Evolutionary conservation across 2,329 filamentous ascomycete species (phyloP).

Genomic region (Nannizziopsis barbatae): DNA sequence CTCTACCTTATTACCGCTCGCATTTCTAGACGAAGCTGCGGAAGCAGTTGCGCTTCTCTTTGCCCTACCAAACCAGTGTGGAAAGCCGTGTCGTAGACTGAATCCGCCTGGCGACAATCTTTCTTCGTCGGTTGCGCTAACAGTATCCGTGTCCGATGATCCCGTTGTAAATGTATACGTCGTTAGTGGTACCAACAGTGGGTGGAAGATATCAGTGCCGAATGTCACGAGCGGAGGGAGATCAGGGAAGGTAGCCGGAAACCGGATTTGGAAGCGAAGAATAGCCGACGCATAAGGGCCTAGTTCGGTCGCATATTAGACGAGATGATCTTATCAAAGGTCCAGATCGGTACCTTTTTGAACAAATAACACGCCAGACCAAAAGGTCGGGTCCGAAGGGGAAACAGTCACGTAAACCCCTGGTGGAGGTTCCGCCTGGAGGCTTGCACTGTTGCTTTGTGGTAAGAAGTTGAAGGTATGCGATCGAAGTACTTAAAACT

Average conservation of each 20-base stretch:
- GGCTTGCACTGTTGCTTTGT: slow-evolving; percentile 50
- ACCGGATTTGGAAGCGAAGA: slow-evolving; percentile 80
- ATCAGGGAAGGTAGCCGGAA: slow-evolving; percentile 67
- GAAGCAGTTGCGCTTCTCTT: slow-evolving; percentile 34
- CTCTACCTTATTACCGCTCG: slow-evolving; percentile 26
- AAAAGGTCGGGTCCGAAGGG: slow-evolving; percentile 67
- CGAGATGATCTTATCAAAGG: not conserved
- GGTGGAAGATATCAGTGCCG: slow-evolving; percentile 87
- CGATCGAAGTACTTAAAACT: slow-evolving; percentile 23
- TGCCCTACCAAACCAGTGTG: slow-evolving; percentile 68
- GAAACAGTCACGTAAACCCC: slow-evolving; percentile 80
- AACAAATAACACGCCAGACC: slow-evolving; percentile 87
- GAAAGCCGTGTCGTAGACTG: slow-evolving; percentile 81
- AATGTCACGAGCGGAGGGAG: slow-evolving; percentile 79
- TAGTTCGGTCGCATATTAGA: slow-evolving; percentile 28
- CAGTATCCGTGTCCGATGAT: slow-evolving; percentile 61
- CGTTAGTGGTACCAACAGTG: slow-evolving; percentile 81
- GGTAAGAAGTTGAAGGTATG: not conserved
- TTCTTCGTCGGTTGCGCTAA: slow-evolving; percentile 74
- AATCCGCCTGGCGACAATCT: slow-evolving; percentile 79
- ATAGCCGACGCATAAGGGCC: slow-evolving; percentile 82
- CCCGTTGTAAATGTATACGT: slow-evolving; percentile 86
- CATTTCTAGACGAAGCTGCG: slow-evolving; percentile 31
- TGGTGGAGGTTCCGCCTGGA: slow-evolving; percentile 71
- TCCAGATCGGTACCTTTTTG: slow-evolving; percentile 55